Percentiles rank a stretch among this genome's conserved stretches.
Evolutionary conservation across 202 grass and related monocot genomes (phyloP).

Genomic region (Musa balbisiana): DNA sequence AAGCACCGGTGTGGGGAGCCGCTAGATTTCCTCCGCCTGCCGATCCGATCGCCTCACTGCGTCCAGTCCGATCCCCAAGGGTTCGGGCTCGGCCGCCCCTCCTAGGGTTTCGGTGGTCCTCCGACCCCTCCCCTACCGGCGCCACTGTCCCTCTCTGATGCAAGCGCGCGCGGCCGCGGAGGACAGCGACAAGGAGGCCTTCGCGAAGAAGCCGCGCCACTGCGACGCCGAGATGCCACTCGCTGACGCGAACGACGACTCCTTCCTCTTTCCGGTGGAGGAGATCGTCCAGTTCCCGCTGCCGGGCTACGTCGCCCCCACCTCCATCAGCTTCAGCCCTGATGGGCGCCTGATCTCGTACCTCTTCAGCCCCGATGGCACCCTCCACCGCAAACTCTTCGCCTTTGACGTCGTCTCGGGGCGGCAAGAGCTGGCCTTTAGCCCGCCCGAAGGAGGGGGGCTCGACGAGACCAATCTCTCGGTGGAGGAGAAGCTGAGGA

Average conservation of each 20-base stretch:
- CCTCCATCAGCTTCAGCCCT: slow-evolving; percentile 79
- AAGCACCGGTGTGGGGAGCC: background rate
- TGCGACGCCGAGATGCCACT: slow-evolving; percentile 19
- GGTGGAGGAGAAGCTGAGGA: slow-evolving; percentile 69
- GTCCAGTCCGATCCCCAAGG: background rate
- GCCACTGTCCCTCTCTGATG: background rate
- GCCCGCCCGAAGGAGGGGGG: slow-evolving; percentile 60
- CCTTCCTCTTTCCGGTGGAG: slow-evolving; percentile 36
- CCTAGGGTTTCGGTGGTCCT: background rate
- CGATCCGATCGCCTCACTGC: background rate
- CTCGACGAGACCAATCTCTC: slow-evolving; percentile 83
- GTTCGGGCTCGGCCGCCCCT: background rate
- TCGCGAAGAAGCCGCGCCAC: slow-evolving; percentile 7
- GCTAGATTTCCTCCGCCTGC: background rate
- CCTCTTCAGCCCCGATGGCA: slow-evolving; percentile 72
- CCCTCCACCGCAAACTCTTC: slow-evolving; percentile 77
- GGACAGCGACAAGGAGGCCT: background rate
- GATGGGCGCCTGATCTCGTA: slow-evolving; percentile 66
- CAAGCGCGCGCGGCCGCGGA: background rate
- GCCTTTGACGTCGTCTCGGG: slow-evolving; percentile 44
- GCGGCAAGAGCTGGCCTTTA: slow-evolving; percentile 66
- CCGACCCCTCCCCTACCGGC: background rate
- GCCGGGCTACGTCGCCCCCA: slow-evolving; percentile 69
- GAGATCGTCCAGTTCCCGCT: slow-evolving; percentile 92
- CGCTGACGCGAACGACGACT: slow-evolving; percentile 20